Percentiles rank a stretch among this genome's conserved stretches.
Evolutionary conservation across 2,329 filamentous ascomycete genomes (phyloP).

Genomic region (Hypoxylon sp.): DNA sequence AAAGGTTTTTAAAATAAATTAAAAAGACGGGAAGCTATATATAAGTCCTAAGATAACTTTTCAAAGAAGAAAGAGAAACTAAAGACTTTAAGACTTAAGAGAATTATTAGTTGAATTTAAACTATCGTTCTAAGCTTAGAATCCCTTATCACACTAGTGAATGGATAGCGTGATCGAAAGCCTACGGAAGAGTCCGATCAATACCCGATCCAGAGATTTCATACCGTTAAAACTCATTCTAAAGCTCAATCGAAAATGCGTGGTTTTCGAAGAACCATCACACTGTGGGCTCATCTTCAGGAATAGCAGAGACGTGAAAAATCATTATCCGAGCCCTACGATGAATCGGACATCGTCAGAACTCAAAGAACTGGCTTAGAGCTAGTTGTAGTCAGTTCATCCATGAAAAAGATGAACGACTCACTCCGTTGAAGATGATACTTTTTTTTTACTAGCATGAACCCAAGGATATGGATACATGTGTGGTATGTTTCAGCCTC

Average conservation of each 20-base stretch:
- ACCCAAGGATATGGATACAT: slow-evolving; percentile 13
- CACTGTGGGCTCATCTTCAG: not conserved
- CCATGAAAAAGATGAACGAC: not conserved
- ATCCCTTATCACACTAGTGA: too few relatives aligned
- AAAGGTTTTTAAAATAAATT: too few relatives aligned
- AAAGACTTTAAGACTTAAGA: too few relatives aligned
- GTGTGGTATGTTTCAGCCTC: not conserved
- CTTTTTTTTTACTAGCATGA: slow-evolving; percentile 2
- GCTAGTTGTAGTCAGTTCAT: not conserved
- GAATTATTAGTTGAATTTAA: too few relatives aligned
- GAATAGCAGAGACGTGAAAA: not conserved
- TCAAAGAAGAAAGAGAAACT: too few relatives aligned
- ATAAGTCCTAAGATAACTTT: too few relatives aligned
- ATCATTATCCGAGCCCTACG: not conserved
- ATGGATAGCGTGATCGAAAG: slow-evolving; percentile 5
- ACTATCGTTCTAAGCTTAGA: too few relatives aligned
- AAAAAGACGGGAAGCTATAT: too few relatives aligned
- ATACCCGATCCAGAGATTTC: slow-evolving; percentile 7
- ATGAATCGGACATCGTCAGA: not conserved
- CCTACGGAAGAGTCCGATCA: not conserved
- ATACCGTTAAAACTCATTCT: not conserved
- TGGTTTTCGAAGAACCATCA: not conserved
- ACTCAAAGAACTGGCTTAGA: not conserved
- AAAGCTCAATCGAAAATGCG: slow-evolving; percentile 1
- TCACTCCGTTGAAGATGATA: not conserved